phyloP scores from a whole-genome alignment of 768 basidiomycete genomes.

The Termitomyces heimii region DNA sequence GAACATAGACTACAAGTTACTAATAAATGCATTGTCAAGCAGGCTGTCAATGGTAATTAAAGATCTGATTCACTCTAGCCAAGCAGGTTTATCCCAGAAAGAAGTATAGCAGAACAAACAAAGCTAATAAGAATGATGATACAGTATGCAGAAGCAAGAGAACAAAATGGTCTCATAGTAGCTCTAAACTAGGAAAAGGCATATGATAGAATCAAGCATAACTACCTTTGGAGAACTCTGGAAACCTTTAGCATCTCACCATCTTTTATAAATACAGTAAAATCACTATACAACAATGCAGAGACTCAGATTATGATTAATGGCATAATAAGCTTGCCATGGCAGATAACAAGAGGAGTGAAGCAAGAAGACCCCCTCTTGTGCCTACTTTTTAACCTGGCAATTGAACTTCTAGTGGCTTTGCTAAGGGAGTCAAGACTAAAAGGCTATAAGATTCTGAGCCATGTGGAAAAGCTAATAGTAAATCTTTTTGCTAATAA shows the following conservation, averaged over 20 bases:
- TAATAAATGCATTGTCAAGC: not conserved
- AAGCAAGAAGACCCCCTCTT: not conserved
- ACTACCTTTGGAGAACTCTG: not conserved
- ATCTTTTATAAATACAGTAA: not conserved
- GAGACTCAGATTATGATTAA: not conserved
- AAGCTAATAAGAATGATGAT: not conserved
- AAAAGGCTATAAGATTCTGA: constrained; percentile 20
- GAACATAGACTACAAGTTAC: not conserved
- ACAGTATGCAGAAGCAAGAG: not conserved
- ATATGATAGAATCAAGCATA: not conserved
- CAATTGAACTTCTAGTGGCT: not conserved
- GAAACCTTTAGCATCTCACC: not conserved
- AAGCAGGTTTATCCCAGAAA: not conserved
- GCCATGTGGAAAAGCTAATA: constrained; percentile 15
- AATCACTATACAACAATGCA: not conserved
- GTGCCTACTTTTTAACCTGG: not conserved
- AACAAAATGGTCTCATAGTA: not conserved
- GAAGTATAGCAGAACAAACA: not conserved
- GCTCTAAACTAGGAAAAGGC: not conserved
- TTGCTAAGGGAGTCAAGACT: not conserved
- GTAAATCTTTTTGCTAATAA: constrained; percentile 35
- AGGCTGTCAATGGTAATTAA: not conserved
- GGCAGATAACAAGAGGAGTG: not conserved
- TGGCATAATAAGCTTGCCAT: not conserved
- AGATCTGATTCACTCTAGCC: not conserved